A percentile compares a stretch with the other conserved stretches of the same genome.
Evolutionary conservation across 2,329 filamentous ascomycete species (phyloP).

Genomic region (Arthroderma sp.): DNA sequence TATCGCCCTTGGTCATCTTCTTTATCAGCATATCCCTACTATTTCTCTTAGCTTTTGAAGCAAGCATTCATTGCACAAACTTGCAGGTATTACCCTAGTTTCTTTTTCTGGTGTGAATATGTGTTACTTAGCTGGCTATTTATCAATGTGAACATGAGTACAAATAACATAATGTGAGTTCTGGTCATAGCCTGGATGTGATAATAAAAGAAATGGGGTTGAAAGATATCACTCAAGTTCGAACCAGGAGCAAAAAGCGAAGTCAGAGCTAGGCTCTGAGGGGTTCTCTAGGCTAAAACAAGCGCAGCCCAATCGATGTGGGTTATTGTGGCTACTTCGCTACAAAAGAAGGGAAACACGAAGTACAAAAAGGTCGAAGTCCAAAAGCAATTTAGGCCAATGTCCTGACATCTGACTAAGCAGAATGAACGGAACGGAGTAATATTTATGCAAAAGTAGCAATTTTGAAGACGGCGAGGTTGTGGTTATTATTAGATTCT

Average conservation of each 20-base stretch:
- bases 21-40: not conserved
- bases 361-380: not conserved
- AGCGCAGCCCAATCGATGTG: not conserved
- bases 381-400: not conserved
- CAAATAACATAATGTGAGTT: not conserved
- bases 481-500: not conserved
- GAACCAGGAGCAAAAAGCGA: not conserved
- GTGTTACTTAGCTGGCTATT: not conserved
- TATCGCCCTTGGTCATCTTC: not conserved
- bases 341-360: not conserved
- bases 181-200: not conserved
- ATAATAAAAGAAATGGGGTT: not conserved
- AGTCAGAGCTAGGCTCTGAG: not conserved
- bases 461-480: not conserved
- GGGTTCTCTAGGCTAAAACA: not conserved
- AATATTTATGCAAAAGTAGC: not conserved
- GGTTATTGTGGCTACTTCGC: not conserved
- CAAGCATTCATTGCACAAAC: conserved; percentile 1
- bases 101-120: not conserved
- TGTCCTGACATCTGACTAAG: not conserved
- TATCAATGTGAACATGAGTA: not conserved
- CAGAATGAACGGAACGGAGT: not conserved
- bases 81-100: not conserved
- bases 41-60: not conserved
- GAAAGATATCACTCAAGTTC: not conserved